These are phyloP conservation scores for Seiridium unicorne DNA, from an alignment of 2,329 filamentous ascomycete species.

Conservation along the genomic window DNA sequence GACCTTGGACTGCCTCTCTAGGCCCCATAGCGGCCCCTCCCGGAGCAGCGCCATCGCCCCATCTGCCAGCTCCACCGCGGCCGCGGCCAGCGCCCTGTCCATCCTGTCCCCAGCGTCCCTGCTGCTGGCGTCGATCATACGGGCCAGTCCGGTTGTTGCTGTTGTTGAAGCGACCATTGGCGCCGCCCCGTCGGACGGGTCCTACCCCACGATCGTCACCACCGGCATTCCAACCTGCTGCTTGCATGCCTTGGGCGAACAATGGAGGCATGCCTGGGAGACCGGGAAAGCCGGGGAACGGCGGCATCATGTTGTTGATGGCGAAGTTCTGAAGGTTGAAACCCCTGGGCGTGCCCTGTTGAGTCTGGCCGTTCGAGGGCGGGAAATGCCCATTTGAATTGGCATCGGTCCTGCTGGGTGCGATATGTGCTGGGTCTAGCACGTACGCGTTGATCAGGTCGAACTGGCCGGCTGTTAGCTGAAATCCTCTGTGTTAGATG, in stretches of 20 bases:
- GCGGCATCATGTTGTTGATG: slow-evolving; percentile 55
- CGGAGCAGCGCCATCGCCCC: slow-evolving; percentile 72
- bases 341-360: slow-evolving; percentile 82
- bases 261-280: slow-evolving; percentile 55
- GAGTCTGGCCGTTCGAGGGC: slow-evolving; percentile 70
- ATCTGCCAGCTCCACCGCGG: slow-evolving; percentile 54
- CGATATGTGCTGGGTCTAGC: slow-evolving; percentile 90
- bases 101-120: slow-evolving; percentile 46
- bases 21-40: slow-evolving; percentile 78
- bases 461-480: slow-evolving; percentile 52
- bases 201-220: slow-evolving; percentile 58
- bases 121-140: slow-evolving; percentile 67
- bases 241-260: slow-evolving; percentile 41
- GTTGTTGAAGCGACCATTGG: slow-evolving; percentile 55
- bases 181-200: slow-evolving; percentile 68
- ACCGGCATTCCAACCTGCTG: slow-evolving; percentile 47
- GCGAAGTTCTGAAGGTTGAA: slow-evolving; percentile 80
- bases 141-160: slow-evolving; percentile 64
- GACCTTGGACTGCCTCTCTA: slow-evolving; percentile 85
- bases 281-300: slow-evolving; percentile 58
- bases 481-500: background rate
- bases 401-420: slow-evolving; percentile 86
- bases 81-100: slow-evolving; percentile 53
- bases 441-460: slow-evolving; percentile 92
- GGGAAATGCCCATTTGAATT: slow-evolving; percentile 97